These are phyloP conservation scores for Eremochloa ophiuroides DNA, from an alignment of 176 grass and related monocot genomes.

Conservation along the genomic window DNA sequence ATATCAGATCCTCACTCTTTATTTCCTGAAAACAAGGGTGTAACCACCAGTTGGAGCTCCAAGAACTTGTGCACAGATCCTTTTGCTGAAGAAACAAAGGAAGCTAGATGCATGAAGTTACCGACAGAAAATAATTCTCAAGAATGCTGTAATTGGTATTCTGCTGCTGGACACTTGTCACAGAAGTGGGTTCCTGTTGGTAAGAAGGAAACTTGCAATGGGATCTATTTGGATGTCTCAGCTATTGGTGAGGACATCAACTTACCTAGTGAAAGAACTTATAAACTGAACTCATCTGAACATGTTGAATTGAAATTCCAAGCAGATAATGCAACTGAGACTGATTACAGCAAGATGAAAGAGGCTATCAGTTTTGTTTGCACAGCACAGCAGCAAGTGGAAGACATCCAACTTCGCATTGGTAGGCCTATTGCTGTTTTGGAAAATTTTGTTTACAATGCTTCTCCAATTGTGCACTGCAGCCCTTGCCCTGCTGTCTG, in stretches of 20 bases:
- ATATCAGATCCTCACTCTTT: conserved; percentile 3
- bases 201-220: conserved; percentile 21
- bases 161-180: conserved; percentile 17
- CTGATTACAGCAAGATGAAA: conserved; percentile 54
- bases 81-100: conserved; percentile 29
- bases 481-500: conserved; percentile 20
- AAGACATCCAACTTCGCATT: conserved; percentile 31
- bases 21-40: conserved; percentile 5
- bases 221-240: conserved; percentile 24
- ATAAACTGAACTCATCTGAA: neutral
- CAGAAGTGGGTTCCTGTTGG: conserved; percentile 53
- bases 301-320: conserved; percentile 18
- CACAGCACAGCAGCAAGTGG: conserved; percentile 15
- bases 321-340: conserved; percentile 24
- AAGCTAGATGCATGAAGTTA: conserved; percentile 23
- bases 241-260: conserved; percentile 5
- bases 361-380: conserved; percentile 40
- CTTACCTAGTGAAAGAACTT: conserved; percentile 25
- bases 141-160: conserved; percentile 29
- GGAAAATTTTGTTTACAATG: conserved; percentile 52
- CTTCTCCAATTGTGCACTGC: conserved; percentile 56
- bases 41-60: neutral
- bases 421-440: conserved; percentile 57
- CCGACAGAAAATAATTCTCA: conserved; percentile 16
- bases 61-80: conserved; percentile 9